Conservation (phyloP, 345 rosid species). For the Linum lewisii region DNA sequence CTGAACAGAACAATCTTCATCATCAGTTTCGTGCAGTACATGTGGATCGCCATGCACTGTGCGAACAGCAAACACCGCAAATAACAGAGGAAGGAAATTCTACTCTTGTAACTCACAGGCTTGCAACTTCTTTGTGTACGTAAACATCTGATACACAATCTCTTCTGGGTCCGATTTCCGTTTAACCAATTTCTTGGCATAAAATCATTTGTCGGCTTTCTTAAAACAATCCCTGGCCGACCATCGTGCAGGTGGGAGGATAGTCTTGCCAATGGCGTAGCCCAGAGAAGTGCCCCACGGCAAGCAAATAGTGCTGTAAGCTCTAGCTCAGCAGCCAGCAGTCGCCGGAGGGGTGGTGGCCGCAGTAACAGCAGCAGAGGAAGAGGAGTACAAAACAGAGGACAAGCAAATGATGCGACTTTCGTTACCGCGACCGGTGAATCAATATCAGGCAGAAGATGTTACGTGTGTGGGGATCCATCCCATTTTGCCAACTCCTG, state of each 20-base stretch:
- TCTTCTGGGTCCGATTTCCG: background rate
- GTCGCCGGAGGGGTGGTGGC: slow-evolving; percentile 36
- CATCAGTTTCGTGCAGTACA: slow-evolving; percentile 47
- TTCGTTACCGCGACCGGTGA: slow-evolving; percentile 91
- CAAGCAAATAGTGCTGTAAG: slow-evolving; percentile 5
- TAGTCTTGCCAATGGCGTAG: slow-evolving; percentile 36
- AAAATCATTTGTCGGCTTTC: no score
- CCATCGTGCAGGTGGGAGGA: slow-evolving; percentile 77
- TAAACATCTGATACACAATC: slow-evolving; percentile 5
- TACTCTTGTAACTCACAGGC: slow-evolving; percentile 66
- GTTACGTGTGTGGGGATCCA: slow-evolving; percentile 88
- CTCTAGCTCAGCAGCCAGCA: slow-evolving; percentile 23
- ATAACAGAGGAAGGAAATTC: slow-evolving; percentile 87
- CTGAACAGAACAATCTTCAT: slow-evolving; percentile 56
- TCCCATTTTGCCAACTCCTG: slow-evolving; percentile 84
- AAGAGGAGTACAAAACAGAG: slow-evolving; percentile 32
- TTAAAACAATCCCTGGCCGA: background rate
- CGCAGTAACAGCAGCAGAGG: background rate
- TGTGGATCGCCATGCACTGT: slow-evolving; percentile 59
- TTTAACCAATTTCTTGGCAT: background rate
- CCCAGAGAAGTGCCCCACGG: slow-evolving; percentile 24
- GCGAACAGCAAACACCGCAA: slow-evolving; percentile 80
- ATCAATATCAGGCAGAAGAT: slow-evolving; percentile 60
- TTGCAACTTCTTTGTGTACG: slow-evolving; percentile 88
- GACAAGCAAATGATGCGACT: slow-evolving; percentile 27